These are phyloP conservation scores for Talaromyces islandicus DNA, from an alignment of 2,329 filamentous ascomycete species.

Conservation along the genomic window DNA sequence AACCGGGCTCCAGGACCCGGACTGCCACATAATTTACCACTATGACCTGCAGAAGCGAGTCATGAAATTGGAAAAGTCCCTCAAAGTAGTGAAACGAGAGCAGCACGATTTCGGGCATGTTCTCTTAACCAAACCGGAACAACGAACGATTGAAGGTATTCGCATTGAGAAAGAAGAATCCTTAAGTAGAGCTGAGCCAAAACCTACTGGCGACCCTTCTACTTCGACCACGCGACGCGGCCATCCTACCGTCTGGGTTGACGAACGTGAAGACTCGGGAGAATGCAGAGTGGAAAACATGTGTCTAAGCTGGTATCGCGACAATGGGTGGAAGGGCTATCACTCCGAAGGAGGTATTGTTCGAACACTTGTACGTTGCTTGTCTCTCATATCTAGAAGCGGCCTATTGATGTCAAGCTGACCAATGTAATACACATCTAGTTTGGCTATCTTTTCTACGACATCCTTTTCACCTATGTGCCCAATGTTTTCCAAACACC, in stretches of 20 bases:
- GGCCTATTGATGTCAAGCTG: not conserved
- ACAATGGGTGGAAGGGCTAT: constrained; percentile 86
- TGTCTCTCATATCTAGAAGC: not conserved
- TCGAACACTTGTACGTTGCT: constrained; percentile 63
- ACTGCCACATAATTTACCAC: constrained; percentile 89
- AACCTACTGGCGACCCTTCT: constrained; percentile 11
- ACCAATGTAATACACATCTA: not conserved
- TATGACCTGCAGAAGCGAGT: constrained; percentile 92
- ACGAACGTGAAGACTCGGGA: constrained; percentile 60
- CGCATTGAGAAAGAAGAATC: constrained; percentile 59
- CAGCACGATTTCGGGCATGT: constrained; percentile 94
- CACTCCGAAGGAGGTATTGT: constrained; percentile 89
- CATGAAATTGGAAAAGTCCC: constrained; percentile 77
- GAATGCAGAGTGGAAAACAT: constrained; percentile 90
- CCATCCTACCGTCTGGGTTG: constrained; percentile 74
- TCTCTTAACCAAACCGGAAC: constrained; percentile 65
- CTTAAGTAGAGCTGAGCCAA: constrained; percentile 10
- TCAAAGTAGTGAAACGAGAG: constrained; percentile 75
- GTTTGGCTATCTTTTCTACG: constrained; percentile 85
- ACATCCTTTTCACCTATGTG: constrained; percentile 85
- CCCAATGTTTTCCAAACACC: constrained; percentile 96
- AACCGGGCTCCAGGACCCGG: constrained; percentile 73
- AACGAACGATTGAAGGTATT: constrained; percentile 70
- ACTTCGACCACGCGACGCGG: constrained; percentile 22
- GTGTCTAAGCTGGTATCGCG: constrained; percentile 82